Percentiles rank a stretch among this genome's conserved stretches.
Conservation (phyloP, 345 rosid species). For the Salix brachista region DNA sequence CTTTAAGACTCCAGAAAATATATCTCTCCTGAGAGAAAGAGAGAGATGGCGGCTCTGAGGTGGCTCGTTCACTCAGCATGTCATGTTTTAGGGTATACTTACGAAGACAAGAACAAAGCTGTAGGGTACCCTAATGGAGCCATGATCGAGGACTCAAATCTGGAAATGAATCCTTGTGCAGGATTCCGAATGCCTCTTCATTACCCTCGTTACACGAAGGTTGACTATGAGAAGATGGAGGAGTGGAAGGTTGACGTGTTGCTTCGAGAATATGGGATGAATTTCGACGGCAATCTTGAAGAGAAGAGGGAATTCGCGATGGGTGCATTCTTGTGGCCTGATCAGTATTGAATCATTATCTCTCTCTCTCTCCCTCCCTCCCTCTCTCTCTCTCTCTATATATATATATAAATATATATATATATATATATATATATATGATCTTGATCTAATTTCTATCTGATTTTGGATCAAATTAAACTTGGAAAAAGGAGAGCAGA, state of each 20-base stretch:
- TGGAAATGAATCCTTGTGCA: conserved; percentile 9
- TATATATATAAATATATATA: too few species aligned
- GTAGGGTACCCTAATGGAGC: conserved; percentile 13
- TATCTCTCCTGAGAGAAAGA: neutral
- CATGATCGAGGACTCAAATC: neutral
- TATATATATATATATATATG: too few species aligned
- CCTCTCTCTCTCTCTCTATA: too few species aligned
- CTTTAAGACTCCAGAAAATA: neutral
- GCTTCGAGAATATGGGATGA: conserved; percentile 51
- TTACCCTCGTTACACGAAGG: conserved; percentile 58
- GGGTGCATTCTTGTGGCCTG: conserved; percentile 65
- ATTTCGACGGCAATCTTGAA: conserved; percentile 28
- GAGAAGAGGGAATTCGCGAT: conserved; percentile 60
- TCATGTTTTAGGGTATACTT: conserved; percentile 30
- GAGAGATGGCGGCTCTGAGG: conserved; percentile 25
- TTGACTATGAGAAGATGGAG: conserved; percentile 67
- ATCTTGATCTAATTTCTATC: too few species aligned
- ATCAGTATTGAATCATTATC: conserved; percentile 18
- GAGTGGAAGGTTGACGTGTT: conserved; percentile 63
- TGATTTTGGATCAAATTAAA: too few species aligned
- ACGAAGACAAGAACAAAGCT: neutral
- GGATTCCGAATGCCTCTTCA: conserved; percentile 67
- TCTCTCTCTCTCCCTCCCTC: too few species aligned
- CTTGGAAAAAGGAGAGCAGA: too few species aligned
- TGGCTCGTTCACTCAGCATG: conserved; percentile 51